A percentile compares a stretch with the other conserved stretches of the same genome.
phyloP scores from a whole-genome alignment of 148 eudicot species.

The Heliamphora exappendiculata region DNA sequence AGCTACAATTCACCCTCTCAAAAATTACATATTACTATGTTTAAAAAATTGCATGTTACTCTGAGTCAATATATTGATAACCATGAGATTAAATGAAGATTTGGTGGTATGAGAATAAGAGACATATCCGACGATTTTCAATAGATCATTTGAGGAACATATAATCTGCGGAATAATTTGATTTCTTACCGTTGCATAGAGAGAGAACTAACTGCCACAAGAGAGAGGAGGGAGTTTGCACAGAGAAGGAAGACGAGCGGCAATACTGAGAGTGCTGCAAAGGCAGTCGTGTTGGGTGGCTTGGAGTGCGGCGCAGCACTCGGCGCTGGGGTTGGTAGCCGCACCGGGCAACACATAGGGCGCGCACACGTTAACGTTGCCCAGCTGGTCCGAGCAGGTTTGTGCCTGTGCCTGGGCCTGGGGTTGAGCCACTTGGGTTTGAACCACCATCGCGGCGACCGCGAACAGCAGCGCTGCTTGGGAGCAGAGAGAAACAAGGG shows the following conservation, averaged over 20 bases:
- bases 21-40: too few relatives aligned
- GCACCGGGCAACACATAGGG: constrained; percentile 64
- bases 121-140: too few relatives aligned
- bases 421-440: constrained; percentile 4
- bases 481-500: constrained; percentile 8
- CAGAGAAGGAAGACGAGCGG: constrained; percentile 52
- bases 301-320: constrained; percentile 70
- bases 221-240: constrained; percentile 63
- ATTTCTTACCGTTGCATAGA: too few relatives aligned
- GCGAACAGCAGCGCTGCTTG: constrained; percentile 5
- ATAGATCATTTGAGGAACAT: too few relatives aligned
- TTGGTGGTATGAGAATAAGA: background rate
- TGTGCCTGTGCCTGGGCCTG: constrained; percentile 23
- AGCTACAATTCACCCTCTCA: too few relatives aligned
- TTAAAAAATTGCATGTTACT: too few relatives aligned
- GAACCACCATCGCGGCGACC: constrained; percentile 15
- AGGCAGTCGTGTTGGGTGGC: constrained; percentile 55
- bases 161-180: too few relatives aligned
- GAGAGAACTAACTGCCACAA: constrained; percentile 25
- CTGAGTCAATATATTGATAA: too few relatives aligned
- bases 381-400: constrained; percentile 35
- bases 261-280: constrained; percentile 65
- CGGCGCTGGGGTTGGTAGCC: constrained; percentile 40
- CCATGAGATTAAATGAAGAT: background rate
- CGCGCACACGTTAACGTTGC: constrained; percentile 50